These are phyloP conservation scores for Gracilariopsis chorda DNA, from an alignment of 23 red algal genomes.

Conservation along the genomic window DNA sequence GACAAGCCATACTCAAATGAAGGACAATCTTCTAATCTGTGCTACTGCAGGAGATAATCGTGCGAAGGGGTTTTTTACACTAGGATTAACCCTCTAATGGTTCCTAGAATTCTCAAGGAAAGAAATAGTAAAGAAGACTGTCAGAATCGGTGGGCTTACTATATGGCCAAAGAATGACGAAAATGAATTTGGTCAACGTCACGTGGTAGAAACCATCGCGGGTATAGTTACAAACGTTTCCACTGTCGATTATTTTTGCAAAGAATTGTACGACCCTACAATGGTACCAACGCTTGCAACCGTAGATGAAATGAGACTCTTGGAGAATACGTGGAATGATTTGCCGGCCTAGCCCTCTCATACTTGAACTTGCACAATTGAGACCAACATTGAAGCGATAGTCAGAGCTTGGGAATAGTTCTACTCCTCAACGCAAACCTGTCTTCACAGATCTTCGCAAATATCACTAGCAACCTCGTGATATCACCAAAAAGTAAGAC, in stretches of 20 bases:
- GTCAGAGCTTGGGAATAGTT: conserved; percentile 6
- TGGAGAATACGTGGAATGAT: not conserved
- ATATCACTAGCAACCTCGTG: not conserved
- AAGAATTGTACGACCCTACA: not conserved
- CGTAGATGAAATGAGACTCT: not conserved
- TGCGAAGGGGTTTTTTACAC: too few relatives aligned
- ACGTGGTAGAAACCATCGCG: not conserved
- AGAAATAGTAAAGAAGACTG: conserved; percentile 13
- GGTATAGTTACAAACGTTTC: not conserved
- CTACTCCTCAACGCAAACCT: conserved; percentile 12
- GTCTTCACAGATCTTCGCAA: not conserved
- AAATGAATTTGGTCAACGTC: not conserved
- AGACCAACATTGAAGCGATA: not conserved
- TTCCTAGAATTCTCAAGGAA: conserved; percentile 3
- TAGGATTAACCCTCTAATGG: not conserved
- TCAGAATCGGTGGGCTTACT: not conserved
- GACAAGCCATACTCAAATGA: too few relatives aligned
- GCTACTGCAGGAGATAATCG: too few relatives aligned
- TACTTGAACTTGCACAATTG: conserved; percentile 26
- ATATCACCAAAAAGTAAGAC: not conserved
- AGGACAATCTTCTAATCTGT: too few relatives aligned
- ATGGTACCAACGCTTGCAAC: not conserved
- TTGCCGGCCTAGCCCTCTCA: not conserved
- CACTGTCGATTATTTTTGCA: not conserved
- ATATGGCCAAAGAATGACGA: not conserved